These are phyloP conservation scores for Herpotrichia juniperi DNA, from an alignment of 2,329 filamentous ascomycete species.

Conservation along the genomic window DNA sequence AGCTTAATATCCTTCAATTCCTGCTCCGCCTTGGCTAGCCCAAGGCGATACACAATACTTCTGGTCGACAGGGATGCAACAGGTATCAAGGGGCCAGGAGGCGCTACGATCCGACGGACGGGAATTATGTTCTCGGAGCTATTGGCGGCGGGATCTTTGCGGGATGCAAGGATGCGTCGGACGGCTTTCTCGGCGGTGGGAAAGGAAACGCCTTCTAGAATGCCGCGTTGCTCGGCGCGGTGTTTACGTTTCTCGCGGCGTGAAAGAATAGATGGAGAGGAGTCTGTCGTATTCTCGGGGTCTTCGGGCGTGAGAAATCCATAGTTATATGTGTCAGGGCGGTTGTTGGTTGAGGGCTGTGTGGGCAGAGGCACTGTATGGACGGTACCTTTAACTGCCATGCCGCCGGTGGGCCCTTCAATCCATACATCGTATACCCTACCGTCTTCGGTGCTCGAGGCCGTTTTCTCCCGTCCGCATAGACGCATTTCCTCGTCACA, in stretches of 20 bases:
- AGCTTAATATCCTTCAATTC: background rate
- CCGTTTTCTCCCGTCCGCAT: constrained; percentile 63
- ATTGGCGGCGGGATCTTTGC: background rate
- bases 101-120: background rate
- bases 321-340: no score
- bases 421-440: constrained; percentile 47
- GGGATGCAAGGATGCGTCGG: background rate
- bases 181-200: background rate
- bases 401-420: constrained; percentile 47
- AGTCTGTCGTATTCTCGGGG: no score
- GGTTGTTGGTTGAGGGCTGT: no score
- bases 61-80: background rate
- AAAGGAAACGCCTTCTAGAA: background rate
- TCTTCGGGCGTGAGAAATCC: background rate
- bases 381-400: constrained; percentile 53
- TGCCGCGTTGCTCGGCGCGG: background rate
- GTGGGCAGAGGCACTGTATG: constrained; percentile 10
- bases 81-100: background rate
- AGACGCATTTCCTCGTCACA: constrained; percentile 73
- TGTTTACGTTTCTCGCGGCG: background rate
- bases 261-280: no score
- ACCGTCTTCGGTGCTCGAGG: constrained; percentile 13
- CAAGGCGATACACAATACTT: background rate
- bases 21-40: background rate
- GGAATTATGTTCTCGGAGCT: background rate